phyloP scores from a whole-genome alignment of 306 rosid genomes.

The Lablab purpureus region DNA sequence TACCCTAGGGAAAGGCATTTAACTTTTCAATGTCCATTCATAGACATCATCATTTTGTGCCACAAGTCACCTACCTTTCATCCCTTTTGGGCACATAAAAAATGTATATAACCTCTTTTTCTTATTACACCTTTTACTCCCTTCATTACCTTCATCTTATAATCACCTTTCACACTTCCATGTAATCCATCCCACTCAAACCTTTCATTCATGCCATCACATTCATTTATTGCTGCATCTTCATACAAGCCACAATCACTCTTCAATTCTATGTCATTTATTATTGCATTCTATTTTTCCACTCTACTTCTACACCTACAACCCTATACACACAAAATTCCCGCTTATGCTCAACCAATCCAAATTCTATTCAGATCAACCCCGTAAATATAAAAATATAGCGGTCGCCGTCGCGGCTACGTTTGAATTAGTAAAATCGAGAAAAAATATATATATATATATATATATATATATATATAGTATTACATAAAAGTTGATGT shows the following conservation, averaged over 20 bases:
- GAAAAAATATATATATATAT: too few species aligned
- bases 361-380: too few species aligned
- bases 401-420: background rate
- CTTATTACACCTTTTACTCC: slow-evolving; percentile 34
- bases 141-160: slow-evolving; percentile 47
- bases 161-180: slow-evolving; percentile 42
- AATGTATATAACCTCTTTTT: slow-evolving; percentile 25
- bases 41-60: slow-evolving; percentile 73
- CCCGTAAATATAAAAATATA: too few species aligned
- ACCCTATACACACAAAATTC: background rate
- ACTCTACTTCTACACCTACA: background rate
- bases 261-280: background rate
- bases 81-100: slow-evolving; percentile 49
- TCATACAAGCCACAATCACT: too few species aligned
- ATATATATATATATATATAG: too few species aligned
- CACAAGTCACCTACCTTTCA: slow-evolving; percentile 57
- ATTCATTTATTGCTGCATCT: too few species aligned
- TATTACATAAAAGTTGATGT: background rate
- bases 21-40: slow-evolving; percentile 75
- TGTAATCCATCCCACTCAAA: slow-evolving; percentile 30
- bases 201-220: background rate
- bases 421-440: background rate
- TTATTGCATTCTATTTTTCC: background rate
- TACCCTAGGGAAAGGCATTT: slow-evolving; percentile 57
- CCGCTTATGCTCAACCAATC: background rate